A percentile compares a stretch with the other conserved stretches of the same genome.
These are phyloP conservation scores for Mycena indigotica DNA, from an alignment of 768 basidiomycete species.

Conservation along the genomic window DNA sequence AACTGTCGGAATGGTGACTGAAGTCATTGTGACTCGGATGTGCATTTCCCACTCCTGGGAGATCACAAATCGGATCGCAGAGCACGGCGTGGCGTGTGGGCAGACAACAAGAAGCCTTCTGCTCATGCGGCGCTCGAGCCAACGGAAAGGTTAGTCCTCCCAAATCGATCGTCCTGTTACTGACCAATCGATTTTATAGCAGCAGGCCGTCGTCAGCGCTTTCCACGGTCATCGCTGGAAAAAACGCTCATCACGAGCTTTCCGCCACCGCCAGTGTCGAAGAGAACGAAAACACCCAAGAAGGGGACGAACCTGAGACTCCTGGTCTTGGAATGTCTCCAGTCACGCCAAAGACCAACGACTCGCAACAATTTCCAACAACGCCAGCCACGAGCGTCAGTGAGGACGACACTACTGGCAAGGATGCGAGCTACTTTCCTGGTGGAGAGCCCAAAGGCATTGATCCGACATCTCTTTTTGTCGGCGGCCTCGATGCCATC, in stretches of 20 bases:
- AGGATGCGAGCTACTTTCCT: constrained; percentile 26
- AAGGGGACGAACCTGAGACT: constrained; percentile 44
- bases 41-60: constrained; percentile 40
- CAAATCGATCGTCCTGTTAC: not conserved
- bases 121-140: constrained; percentile 13
- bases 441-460: constrained; percentile 42
- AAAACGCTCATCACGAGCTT: constrained; percentile 10
- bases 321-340: constrained; percentile 51
- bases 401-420: constrained; percentile 31
- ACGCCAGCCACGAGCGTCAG: constrained; percentile 50
- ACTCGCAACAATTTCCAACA: constrained; percentile 44
- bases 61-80: constrained; percentile 29
- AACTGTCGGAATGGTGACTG: no score
- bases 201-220: constrained; percentile 11
- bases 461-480: constrained; percentile 73
- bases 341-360: constrained; percentile 53
- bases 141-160: constrained; percentile 17
- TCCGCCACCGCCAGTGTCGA: constrained; percentile 9
- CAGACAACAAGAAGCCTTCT: constrained; percentile 21
- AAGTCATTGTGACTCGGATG: no score
- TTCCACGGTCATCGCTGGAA: constrained; percentile 13
- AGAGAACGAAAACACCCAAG: constrained; percentile 35
- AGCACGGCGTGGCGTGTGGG: constrained; percentile 31
- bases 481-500: constrained; percentile 71
- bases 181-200: constrained; percentile 4